These are phyloP conservation scores for Aspergillus sp. DNA, from an alignment of 2,329 filamentous ascomycete species.

Conservation along the genomic window DNA sequence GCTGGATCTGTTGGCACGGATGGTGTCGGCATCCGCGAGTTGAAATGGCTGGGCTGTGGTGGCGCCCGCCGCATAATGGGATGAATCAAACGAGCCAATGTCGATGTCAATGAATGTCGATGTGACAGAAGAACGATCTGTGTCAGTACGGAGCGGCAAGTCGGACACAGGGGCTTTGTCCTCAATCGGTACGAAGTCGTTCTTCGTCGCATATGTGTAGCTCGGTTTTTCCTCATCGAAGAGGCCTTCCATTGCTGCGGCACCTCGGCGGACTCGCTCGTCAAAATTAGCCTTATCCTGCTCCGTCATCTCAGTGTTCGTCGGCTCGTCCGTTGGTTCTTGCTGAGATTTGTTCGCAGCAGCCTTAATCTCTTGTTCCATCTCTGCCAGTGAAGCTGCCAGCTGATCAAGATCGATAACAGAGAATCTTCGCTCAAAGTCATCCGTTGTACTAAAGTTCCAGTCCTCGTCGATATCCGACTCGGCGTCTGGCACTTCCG, in stretches of 20 bases:
- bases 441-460: slow-evolving; percentile 65
- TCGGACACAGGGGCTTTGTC: slow-evolving; percentile 50
- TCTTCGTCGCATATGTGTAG: slow-evolving; percentile 59
- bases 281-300: slow-evolving; percentile 56
- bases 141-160: slow-evolving; percentile 51
- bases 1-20: slow-evolving; percentile 56
- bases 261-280: slow-evolving; percentile 57
- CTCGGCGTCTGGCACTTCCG: slow-evolving; percentile 49
- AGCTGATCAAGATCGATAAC: slow-evolving; percentile 48
- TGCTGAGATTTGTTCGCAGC: slow-evolving; percentile 22
- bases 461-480: slow-evolving; percentile 54
- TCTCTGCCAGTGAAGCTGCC: slow-evolving; percentile 46
- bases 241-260: slow-evolving; percentile 56
- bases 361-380: slow-evolving; percentile 44
- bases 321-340: slow-evolving; percentile 29
- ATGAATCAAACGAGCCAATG: slow-evolving; percentile 52
- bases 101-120: slow-evolving; percentile 57
- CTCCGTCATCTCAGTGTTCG: slow-evolving; percentile 37
- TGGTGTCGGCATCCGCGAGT: slow-evolving; percentile 54
- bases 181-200: slow-evolving; percentile 48
- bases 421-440: slow-evolving; percentile 56
- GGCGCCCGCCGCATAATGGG: slow-evolving; percentile 53
- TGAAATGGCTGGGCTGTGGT: slow-evolving; percentile 53
- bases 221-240: slow-evolving; percentile 57
- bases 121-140: slow-evolving; percentile 48